Percentiles rank a stretch among this genome's conserved stretches.
Evolutionary conservation across 2,329 filamentous ascomycete species (phyloP).

Genomic region (Aureobasidium zeae): DNA sequence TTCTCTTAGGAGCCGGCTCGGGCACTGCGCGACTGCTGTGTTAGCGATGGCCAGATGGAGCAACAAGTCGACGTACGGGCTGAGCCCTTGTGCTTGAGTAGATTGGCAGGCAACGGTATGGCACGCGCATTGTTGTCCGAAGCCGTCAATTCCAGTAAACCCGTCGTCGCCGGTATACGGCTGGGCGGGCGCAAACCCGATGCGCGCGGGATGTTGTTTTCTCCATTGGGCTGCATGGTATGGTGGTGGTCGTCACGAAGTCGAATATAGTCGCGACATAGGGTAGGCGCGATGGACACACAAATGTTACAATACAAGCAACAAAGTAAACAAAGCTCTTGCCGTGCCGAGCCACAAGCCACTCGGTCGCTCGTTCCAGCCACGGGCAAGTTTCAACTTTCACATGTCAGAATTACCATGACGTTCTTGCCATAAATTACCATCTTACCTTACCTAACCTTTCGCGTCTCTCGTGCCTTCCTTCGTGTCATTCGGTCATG

Average conservation of each 20-base stretch:
- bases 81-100: conserved; percentile 44
- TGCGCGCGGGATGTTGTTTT: conserved; percentile 10
- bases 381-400: too few relatives aligned
- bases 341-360: too few relatives aligned
- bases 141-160: conserved; percentile 43
- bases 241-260: too few relatives aligned
- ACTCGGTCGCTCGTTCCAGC: too few relatives aligned
- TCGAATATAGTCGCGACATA: too few relatives aligned
- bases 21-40: conserved; percentile 35
- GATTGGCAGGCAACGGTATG: conserved; percentile 32
- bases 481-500: conserved; percentile 43
- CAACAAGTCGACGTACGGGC: conserved; percentile 40
- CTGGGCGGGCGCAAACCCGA: conserved; percentile 30
- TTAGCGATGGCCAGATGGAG: too few relatives aligned
- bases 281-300: too few relatives aligned
- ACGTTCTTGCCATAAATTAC: background rate
- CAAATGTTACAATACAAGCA: too few relatives aligned
- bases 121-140: conserved; percentile 46
- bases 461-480: background rate
- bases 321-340: too few relatives aligned
- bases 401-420: conserved; percentile 1
- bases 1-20: conserved; percentile 43
- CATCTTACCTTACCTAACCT: too few relatives aligned
- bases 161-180: conserved; percentile 25
- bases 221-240: conserved; percentile 6